Evolutionary conservation across 768 basidiomycete genomes (phyloP).

Genomic region (Coprinopsis strossmayeri): DNA sequence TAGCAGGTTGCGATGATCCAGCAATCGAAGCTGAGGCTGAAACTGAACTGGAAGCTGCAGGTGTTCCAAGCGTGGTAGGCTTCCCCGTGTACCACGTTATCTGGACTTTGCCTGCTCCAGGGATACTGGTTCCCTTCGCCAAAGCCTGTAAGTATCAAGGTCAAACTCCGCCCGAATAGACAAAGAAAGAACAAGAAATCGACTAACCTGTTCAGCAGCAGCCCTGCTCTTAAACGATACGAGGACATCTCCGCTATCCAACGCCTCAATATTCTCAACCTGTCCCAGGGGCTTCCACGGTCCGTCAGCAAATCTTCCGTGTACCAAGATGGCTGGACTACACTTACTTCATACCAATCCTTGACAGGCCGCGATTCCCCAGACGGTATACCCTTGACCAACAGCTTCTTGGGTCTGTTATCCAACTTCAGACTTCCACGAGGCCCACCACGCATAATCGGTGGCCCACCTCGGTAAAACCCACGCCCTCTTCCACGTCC

Average conservation of each 20-base stretch:
- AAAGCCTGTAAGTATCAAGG: conserved; percentile 59
- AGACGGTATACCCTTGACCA: conserved; percentile 59
- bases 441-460: conserved; percentile 53
- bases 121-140: conserved; percentile 63
- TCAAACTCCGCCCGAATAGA: no score
- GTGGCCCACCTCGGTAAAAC: conserved; percentile 47
- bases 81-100: conserved; percentile 64
- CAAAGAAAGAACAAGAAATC: conserved; percentile 1
- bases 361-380: conserved; percentile 50
- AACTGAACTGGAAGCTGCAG: conserved; percentile 16
- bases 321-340: no score
- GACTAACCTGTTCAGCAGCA: conserved; percentile 67
- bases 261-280: conserved; percentile 54
- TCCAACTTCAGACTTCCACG: conserved; percentile 83
- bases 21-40: conserved; percentile 12
- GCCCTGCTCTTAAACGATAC: conserved; percentile 67
- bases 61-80: conserved; percentile 22
- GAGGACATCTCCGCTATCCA: conserved; percentile 51
- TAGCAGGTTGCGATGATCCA: conserved; percentile 9
- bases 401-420: conserved; percentile 77
- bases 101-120: conserved; percentile 54
- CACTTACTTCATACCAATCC: conserved; percentile 71
- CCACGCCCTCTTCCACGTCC: conserved; percentile 62
- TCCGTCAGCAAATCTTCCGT: no score
- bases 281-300: conserved; percentile 58